These are phyloP conservation scores for Cryptosporidium sp. DNA, from an alignment of 169 alveolate species.

Conservation along the genomic window DNA sequence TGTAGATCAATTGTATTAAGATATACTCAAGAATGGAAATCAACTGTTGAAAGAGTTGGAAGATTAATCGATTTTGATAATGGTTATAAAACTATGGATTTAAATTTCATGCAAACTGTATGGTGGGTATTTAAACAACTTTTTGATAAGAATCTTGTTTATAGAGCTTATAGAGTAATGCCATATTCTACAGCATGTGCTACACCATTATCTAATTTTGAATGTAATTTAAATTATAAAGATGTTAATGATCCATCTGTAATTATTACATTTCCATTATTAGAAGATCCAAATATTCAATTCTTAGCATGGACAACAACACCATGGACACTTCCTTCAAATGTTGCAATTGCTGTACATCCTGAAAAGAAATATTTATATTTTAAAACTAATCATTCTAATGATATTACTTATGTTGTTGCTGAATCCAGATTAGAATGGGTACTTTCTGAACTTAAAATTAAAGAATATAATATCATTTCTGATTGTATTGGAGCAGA, in stretches of 20 bases:
- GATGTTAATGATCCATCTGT: slow-evolving; percentile 97
- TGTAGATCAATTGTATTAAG: slow-evolving; percentile 96
- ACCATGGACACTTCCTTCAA: slow-evolving; percentile 99
- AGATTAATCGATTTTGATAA: slow-evolving; percentile 99
- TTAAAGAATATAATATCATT: slow-evolving; percentile 80
- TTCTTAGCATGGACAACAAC: slow-evolving; percentile 99
- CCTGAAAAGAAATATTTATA: slow-evolving; percentile 92
- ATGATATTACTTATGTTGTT: slow-evolving; percentile 83
- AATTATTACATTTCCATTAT: slow-evolving; percentile 92
- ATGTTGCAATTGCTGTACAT: slow-evolving; percentile 94
- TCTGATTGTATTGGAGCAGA: slow-evolving; percentile 87
- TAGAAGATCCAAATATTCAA: slow-evolving; percentile 83
- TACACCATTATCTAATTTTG: slow-evolving; percentile 98
- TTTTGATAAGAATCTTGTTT: slow-evolving; percentile 92
- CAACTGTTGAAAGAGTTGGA: slow-evolving; percentile 92
- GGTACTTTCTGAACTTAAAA: slow-evolving; percentile 81
- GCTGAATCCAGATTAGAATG: slow-evolving; percentile 90
- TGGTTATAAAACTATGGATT: slow-evolving; percentile 99
- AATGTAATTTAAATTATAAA: slow-evolving; percentile 93
- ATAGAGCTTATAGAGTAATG: slow-evolving; percentile 97
- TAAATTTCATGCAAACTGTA: slow-evolving; percentile 97
- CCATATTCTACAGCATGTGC: slow-evolving; percentile 98
- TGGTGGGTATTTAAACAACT: slow-evolving; percentile 94
- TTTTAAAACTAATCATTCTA: slow-evolving; percentile 81
- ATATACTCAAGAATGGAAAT: slow-evolving; percentile 95